A percentile compares a stretch with the other conserved stretches of the same genome.
These are phyloP conservation scores for Camelina laxa DNA, from an alignment of 345 rosid genomes.

Conservation along the genomic window DNA sequence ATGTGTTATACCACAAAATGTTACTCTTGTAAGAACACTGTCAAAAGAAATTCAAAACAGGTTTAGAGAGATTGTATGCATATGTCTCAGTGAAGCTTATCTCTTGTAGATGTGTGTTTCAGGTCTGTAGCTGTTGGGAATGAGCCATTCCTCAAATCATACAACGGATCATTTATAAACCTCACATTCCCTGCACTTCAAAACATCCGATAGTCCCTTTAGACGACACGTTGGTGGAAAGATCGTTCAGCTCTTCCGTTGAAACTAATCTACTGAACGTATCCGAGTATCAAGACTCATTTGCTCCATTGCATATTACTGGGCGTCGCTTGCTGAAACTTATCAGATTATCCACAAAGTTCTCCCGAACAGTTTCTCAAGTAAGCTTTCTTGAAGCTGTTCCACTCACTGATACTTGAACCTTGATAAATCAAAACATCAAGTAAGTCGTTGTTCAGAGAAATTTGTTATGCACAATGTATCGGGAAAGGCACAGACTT, in stretches of 20 bases:
- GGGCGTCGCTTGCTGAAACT: slow-evolving; percentile 46
- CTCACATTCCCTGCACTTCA: too few relatives aligned
- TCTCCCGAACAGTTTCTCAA: slow-evolving; percentile 42
- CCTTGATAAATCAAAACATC: slow-evolving; percentile 45
- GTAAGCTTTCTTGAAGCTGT: slow-evolving; percentile 47
- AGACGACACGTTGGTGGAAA: slow-evolving; percentile 15
- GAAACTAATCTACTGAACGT: slow-evolving; percentile 47
- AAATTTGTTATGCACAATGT: slow-evolving; percentile 48
- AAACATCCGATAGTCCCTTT: too few relatives aligned
- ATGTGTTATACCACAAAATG: too few relatives aligned
- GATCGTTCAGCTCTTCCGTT: slow-evolving; percentile 49
- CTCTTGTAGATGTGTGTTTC: too few relatives aligned
- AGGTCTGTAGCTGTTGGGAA: too few relatives aligned
- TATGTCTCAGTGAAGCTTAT: too few relatives aligned
- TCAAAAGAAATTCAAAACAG: too few relatives aligned
- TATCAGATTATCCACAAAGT: slow-evolving; percentile 61
- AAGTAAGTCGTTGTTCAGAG: slow-evolving; percentile 47
- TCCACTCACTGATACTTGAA: slow-evolving; percentile 44
- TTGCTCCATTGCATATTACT: slow-evolving; percentile 40
- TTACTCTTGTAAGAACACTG: too few relatives aligned
- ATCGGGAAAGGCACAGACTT: slow-evolving; percentile 47
- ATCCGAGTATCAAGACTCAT: slow-evolving; percentile 47
- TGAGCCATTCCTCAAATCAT: too few relatives aligned
- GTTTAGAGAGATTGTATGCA: too few relatives aligned
- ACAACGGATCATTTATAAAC: too few relatives aligned